A percentile compares a stretch with the other conserved stretches of the same genome.
These are phyloP conservation scores for Mrakia gelida DNA, from an alignment of 768 basidiomycete species.

Conservation along the genomic window DNA sequence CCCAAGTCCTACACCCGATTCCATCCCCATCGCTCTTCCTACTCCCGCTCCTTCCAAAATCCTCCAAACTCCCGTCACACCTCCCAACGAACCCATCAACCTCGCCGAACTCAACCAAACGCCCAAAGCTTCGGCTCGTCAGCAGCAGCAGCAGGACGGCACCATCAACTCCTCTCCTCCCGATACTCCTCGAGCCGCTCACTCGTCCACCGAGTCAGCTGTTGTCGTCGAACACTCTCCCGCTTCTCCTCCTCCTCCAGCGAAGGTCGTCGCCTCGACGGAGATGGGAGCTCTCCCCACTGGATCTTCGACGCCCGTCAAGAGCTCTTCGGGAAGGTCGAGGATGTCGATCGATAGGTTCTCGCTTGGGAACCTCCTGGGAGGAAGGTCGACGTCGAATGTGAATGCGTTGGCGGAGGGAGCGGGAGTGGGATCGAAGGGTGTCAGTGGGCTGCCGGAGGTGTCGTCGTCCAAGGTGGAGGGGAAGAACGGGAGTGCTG, in stretches of 20 bases:
- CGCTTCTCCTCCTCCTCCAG: neutral
- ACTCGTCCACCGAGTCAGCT: neutral
- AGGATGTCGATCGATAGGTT: constrained; percentile 76
- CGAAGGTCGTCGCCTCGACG: neutral
- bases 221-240: neutral
- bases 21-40: constrained; percentile 8
- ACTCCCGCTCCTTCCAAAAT: constrained; percentile 20
- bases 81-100: constrained; percentile 6
- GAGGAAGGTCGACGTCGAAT: constrained; percentile 25
- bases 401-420: constrained; percentile 4
- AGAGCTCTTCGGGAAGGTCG: constrained; percentile 48
- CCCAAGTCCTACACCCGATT: neutral
- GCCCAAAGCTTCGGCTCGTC: constrained; percentile 16
- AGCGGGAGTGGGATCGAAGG: constrained; percentile 18
- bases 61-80: constrained; percentile 10
- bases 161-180: constrained; percentile 1
- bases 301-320: neutral
- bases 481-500: constrained; percentile 45
- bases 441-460: constrained; percentile 7
- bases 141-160: neutral
- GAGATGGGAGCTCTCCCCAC: neutral
- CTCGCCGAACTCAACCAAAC: constrained; percentile 6
- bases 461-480: neutral
- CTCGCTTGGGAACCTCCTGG: constrained; percentile 70
- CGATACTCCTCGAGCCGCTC: constrained; percentile 22